Base-by-base conservation (phyloP, 192 early-diverging fungal genomes). In the Dissophora ornata region DNA sequence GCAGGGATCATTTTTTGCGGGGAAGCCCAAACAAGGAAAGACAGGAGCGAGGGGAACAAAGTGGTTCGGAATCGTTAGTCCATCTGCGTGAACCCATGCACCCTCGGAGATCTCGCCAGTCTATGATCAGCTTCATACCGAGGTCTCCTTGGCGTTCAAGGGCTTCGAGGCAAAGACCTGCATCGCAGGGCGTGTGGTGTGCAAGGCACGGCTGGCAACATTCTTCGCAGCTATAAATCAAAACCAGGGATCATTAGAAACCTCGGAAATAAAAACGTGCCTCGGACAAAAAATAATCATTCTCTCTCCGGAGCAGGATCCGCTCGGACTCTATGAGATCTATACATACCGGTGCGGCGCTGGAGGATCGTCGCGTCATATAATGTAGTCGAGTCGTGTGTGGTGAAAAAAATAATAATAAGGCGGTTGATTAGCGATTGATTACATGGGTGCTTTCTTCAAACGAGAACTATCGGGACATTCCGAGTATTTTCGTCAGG, bases 141-240 rank as follows among this genome's bases (percentile, higher is more conserved):
- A 84, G 46, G 92, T 84, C 69, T 89, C 84, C 61, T 86, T 88
- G 18, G 91, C 92, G 52, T 88, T 87, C 58, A 96, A 87, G 36
- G 95, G 91, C 57, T 91, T 83, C 36, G 84, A 89, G 48, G 91
- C 84, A 54, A 91, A 86, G 42, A 96, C 87, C 61, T 87, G 85
- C 71, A 80, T 79, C 36, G 89, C 80, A 68, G 83, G 84, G 57
- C 85, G 80, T 51, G 91, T 87, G 57, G 82, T 75, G 74, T 91
- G 90, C 81, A 96, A 85, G 47, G 81, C 69, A 68, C 93, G 90
- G 24, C 33, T 63, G 42, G 73, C 55, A 57, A 42, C 73, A 67
- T 67, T 66, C 46, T 63, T 74, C 48, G 70, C 70, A 57, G 70
- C 70, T 74, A 53, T 45, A 67, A 45, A 22, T n/a, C 9, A 30